Conservation (phyloP, 2,329 filamentous ascomycete genomes). For the Pyricularia grisea region DNA sequence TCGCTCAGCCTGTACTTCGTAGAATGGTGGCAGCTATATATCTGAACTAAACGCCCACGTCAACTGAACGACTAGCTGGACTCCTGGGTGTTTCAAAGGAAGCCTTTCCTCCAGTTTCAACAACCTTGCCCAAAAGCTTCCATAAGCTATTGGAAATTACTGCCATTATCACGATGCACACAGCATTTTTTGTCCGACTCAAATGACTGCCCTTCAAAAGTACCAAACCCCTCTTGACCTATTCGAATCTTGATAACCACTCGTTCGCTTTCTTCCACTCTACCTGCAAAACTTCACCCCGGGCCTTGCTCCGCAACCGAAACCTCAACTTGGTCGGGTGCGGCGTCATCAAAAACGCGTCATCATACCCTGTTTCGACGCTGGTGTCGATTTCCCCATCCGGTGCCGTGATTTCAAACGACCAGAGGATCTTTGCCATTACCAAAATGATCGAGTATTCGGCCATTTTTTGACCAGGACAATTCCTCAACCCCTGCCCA, state of each 20-base stretch:
- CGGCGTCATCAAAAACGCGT: neutral
- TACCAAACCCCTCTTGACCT: neutral
- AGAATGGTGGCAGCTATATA: too few relatives aligned
- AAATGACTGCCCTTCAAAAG: too few relatives aligned
- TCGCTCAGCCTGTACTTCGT: too few relatives aligned
- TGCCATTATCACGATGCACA: too few relatives aligned
- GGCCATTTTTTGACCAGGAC: constrained; percentile 15
- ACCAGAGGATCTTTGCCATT: constrained; percentile 33
- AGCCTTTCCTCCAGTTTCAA: too few relatives aligned
- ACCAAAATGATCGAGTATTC: constrained; percentile 15
- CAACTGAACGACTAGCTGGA: too few relatives aligned
- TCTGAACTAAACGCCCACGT: too few relatives aligned
- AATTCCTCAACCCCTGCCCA: constrained; percentile 32
- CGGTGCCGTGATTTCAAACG: constrained; percentile 20
- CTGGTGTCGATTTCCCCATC: constrained; percentile 6
- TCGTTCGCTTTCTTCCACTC: neutral
- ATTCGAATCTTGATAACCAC: neutral
- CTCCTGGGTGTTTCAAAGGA: too few relatives aligned
- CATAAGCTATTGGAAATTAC: too few relatives aligned
- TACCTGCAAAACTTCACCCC: neutral
- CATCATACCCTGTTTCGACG: neutral
- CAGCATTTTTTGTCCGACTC: too few relatives aligned
- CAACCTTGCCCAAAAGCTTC: too few relatives aligned
- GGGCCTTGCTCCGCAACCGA: neutral
- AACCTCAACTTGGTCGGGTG: neutral